Base-by-base conservation (phyloP, 1,284 basidiomycete species). In the Melampsora abietis-canadensis region DNA sequence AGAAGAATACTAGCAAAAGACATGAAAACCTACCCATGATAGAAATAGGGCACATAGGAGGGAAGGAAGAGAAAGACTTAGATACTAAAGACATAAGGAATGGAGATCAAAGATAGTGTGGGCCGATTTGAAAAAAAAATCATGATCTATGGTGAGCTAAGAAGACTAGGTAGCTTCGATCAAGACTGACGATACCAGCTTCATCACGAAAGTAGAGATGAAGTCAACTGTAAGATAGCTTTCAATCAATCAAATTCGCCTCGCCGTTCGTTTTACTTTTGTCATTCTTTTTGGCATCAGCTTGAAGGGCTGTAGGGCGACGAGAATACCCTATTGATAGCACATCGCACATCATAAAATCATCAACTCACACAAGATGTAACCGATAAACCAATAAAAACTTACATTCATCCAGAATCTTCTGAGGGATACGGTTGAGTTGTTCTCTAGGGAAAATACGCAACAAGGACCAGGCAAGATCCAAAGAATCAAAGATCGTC, bases 381-480 rank as follows among this genome's bases (percentile, higher is more conserved):
- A 54, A 10, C 51, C 2, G n/a, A 1, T n/a, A 27, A 54, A 54
- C 19, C 0, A 12, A 2, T n/a, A n/a, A 21, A 10, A 7, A 54
- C 69, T 64, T 19, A 73, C 69, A 73, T 73, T 73, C 69, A 34
- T 73, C 69, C 27, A 73, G 62, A 62, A 82, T 68, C 72, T 81
- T 82, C 59, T 81, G 81, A 24, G 75, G 78, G 76, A 82, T 79
- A 51, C 95, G 90, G 85, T 97, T 98, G 77, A 98, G 87, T 84
- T 94, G 92, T 84, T 98, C 95, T 85, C 96, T 95, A 79, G 96
- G 96, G 91, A 98, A 98, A 83, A 96, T 96, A 79, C 96, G 90
- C 79, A 99, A 87, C 76, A 99, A 84, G 44, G 90, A 90, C 96
- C 96, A 99, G 24, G 94, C 96, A 72, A 98, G 86, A 84, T 99